Conservation (phyloP, 306 rosid species). For the Fragaria nilgerrensis region DNA sequence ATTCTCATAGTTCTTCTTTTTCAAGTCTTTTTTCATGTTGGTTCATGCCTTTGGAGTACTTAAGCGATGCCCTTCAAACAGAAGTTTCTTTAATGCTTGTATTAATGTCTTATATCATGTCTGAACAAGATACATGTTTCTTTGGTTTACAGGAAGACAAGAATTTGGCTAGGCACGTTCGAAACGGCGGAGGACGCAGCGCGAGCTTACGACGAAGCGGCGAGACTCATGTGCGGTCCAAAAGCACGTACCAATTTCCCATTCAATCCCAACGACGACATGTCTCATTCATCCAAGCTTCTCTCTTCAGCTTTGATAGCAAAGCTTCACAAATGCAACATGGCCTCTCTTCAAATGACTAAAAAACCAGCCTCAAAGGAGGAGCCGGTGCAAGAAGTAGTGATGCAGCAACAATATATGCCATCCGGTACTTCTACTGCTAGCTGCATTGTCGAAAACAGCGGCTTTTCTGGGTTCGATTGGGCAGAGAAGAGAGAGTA, state of each 20-base stretch:
- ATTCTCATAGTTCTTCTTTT: too few relatives aligned
- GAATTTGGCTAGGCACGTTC: slow-evolving; percentile 84
- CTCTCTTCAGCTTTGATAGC: slow-evolving; percentile 62
- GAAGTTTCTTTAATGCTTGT: neutral
- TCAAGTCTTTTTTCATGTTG: neutral
- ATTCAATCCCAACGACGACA: slow-evolving; percentile 47
- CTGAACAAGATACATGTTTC: slow-evolving; percentile 1
- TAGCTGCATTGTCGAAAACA: slow-evolving; percentile 23
- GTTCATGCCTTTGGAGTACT: neutral
- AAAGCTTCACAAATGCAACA: slow-evolving; percentile 68
- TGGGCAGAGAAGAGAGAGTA: slow-evolving; percentile 26
- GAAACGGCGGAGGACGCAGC: slow-evolving; percentile 89
- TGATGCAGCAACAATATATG: neutral
- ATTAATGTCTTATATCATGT: neutral
- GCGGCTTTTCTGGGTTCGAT: slow-evolving; percentile 18
- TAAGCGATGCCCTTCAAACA: neutral
- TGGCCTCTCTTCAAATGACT: slow-evolving; percentile 69
- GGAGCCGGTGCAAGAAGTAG: slow-evolving; percentile 19
- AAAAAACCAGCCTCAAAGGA: slow-evolving; percentile 39
- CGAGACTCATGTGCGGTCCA: slow-evolving; percentile 70
- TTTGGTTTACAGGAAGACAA: slow-evolving; percentile 47
- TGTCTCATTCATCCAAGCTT: slow-evolving; percentile 50
- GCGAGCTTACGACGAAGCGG: slow-evolving; percentile 84
- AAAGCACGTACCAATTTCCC: slow-evolving; percentile 72
- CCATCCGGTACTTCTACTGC: neutral